Evolutionary conservation across 345 rosid genomes (phyloP), one percentile per base, ranked within the genome.

Genomic region (Salix dunnii): DNA sequence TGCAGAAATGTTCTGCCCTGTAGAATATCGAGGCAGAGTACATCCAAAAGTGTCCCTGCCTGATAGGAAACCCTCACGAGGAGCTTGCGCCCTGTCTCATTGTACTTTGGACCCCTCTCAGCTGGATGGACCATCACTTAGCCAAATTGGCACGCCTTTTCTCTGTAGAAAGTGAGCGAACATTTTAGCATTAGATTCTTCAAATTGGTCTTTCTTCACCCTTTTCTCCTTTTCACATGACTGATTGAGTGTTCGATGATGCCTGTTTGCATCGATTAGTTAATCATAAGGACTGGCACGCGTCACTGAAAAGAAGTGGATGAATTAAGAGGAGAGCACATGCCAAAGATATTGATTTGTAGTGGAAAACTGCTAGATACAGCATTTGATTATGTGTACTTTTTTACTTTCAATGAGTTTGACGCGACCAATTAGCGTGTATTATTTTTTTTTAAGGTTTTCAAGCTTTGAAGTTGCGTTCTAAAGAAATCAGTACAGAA

Each of bases 291-390:
- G 79, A 73, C 11, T 14, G 38, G 67, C 53, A 68, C 6, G 53
- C 27, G 31, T 43, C 71, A 21, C 27, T 51, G 40, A 30, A 61
- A 49, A 68, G 46, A 49, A 68, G 33, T 25, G n/a, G 72, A 65
- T 80, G 78, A 51, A 58, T 70, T 3, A 35, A 0, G 74, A 71
- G 76, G 48, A 74, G 28, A 68, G 60, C 80, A 68, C 82, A 36
- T 80, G 80, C 53, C 33, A 31, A 74, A 82, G 10, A 58, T 7
- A 58, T 16, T 7, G 68, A 16, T 27, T 13, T 13, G 36, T 35
- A 5, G 36, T 35, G 36, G 36, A 35, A 35, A 35, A 35, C 36
- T 5, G 5, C 36, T 35, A 35, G 43, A 40, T 10, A 2, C 43
- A 9, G 43, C 10, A 9, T 0, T 40, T 9, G 11, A 40, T 40